Evolutionary conservation across 2,329 filamentous ascomycete genomes (phyloP).

Genomic region (Ophiobolus disseminans): DNA sequence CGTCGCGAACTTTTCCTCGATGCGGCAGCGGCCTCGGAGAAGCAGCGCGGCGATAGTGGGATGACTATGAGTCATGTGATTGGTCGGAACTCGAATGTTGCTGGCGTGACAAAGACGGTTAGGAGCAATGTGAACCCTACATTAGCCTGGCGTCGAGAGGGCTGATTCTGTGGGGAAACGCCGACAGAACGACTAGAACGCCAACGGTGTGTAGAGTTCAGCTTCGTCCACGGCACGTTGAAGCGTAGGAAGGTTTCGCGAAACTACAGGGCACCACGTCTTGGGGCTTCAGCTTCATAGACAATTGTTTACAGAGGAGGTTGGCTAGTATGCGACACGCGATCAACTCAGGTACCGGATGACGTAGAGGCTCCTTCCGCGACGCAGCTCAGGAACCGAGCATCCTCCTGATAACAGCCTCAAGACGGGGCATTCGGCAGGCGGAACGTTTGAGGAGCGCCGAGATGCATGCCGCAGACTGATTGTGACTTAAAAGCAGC

Average conservation of each 20-base stretch:
- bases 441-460: background rate
- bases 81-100: too few species aligned
- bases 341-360: slow-evolving; percentile 22
- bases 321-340: too few species aligned
- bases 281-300: too few species aligned
- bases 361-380: slow-evolving; percentile 14
- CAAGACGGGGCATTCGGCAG: slow-evolving; percentile 4
- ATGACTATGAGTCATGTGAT: slow-evolving; percentile 9
- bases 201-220: background rate
- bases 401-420: slow-evolving; percentile 10
- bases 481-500: slow-evolving; percentile 22
- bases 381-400: slow-evolving; percentile 13
- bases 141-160: too few species aligned
- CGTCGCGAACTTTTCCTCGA: slow-evolving; percentile 32
- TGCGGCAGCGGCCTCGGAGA: slow-evolving; percentile 36
- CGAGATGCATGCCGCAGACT: too few species aligned
- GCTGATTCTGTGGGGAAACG: background rate
- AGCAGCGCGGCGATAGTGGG: slow-evolving; percentile 22
- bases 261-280: too few species aligned
- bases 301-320: too few species aligned
- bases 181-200: background rate
- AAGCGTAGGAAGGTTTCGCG: background rate
- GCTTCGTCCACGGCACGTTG: background rate
- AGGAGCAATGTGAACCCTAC: too few species aligned
- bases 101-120: too few species aligned